Evolutionary conservation across 2,329 filamentous ascomycete genomes (phyloP).

Genomic region (Pseudogymnoascus verrucosus): DNA sequence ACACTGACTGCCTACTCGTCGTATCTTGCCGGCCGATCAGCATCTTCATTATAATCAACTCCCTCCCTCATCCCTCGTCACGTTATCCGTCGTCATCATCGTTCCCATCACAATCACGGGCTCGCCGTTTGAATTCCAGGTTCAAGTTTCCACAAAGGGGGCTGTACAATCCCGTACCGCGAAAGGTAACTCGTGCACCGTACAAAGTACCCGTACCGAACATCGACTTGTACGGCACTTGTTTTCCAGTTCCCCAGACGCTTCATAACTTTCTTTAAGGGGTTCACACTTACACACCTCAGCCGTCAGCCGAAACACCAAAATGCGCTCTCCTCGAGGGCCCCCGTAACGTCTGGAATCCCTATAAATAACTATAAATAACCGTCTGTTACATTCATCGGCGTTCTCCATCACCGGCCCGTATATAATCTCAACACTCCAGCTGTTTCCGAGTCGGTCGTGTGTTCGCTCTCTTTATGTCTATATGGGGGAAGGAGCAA

Average conservation of each 20-base stretch:
- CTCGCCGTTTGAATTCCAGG: not conserved
- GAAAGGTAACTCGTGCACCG: not conserved
- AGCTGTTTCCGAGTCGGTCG: not conserved
- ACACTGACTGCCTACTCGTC: not conserved
- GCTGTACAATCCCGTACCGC: not conserved
- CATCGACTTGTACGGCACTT: not conserved
- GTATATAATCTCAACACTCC: not conserved
- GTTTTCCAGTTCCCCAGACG: not conserved
- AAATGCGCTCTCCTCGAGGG: not conserved
- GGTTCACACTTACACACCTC: not conserved
- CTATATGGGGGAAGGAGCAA: not conserved
- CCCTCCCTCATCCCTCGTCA: not conserved
- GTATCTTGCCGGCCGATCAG: not conserved
- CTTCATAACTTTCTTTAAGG: not conserved
- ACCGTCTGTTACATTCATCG: not conserved
- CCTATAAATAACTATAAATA: constrained; percentile 1
- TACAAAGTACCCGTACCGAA: not conserved
- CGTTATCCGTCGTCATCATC: not conserved
- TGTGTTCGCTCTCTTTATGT: not conserved
- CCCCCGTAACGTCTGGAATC: not conserved
- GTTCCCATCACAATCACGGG: not conserved
- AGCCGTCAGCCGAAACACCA: not conserved
- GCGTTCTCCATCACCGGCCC: not conserved
- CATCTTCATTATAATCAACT: not conserved
- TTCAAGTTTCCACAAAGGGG: constrained; percentile 2